These are phyloP conservation scores for Pichia sp. DNA, from an alignment of 1,139 yeast species.

Conservation along the genomic window DNA sequence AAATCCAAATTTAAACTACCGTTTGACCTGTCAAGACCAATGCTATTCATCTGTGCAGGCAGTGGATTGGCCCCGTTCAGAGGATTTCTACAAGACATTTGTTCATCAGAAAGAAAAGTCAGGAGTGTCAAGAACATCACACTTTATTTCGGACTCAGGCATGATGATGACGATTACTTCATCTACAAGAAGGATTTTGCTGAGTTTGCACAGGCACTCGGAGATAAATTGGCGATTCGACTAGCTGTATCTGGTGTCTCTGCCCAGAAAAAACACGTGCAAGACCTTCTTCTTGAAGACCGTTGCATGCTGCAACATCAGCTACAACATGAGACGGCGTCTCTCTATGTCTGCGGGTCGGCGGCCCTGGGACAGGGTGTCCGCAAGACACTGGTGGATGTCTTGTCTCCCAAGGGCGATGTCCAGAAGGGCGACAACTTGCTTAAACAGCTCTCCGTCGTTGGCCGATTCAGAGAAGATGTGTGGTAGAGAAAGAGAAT, in stretches of 20 bases:
- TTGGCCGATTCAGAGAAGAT: slow-evolving; percentile 91
- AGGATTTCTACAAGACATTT: slow-evolving; percentile 70
- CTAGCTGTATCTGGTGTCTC: slow-evolving; percentile 68
- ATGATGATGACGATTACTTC: slow-evolving; percentile 50
- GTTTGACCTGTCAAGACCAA: slow-evolving; percentile 65
- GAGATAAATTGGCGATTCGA: slow-evolving; percentile 54
- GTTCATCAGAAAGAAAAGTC: slow-evolving; percentile 21
- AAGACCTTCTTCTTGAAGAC: slow-evolving; percentile 60
- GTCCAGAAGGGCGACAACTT: slow-evolving; percentile 51
- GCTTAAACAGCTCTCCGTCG: slow-evolving; percentile 67
- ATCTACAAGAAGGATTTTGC: slow-evolving; percentile 51
- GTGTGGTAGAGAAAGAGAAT: slow-evolving; percentile 67
- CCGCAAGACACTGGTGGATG: slow-evolving; percentile 55
- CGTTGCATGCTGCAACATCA: slow-evolving; percentile 45
- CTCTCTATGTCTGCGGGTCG: slow-evolving; percentile 92
- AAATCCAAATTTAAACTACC: slow-evolving; percentile 92
- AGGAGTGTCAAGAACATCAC: slow-evolving; percentile 53
- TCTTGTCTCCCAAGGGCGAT: slow-evolving; percentile 42
- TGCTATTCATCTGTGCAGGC: slow-evolving; percentile 93
- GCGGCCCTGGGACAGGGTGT: slow-evolving; percentile 96
- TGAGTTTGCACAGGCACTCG: slow-evolving; percentile 49
- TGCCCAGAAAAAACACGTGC: slow-evolving; percentile 66
- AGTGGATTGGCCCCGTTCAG: slow-evolving; percentile 98
- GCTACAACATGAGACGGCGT: slow-evolving; percentile 58
- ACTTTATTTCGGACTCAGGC: slow-evolving; percentile 81